Base-by-base conservation (phyloP, 257 asterid genomes). In the Cinchona pubescens region DNA sequence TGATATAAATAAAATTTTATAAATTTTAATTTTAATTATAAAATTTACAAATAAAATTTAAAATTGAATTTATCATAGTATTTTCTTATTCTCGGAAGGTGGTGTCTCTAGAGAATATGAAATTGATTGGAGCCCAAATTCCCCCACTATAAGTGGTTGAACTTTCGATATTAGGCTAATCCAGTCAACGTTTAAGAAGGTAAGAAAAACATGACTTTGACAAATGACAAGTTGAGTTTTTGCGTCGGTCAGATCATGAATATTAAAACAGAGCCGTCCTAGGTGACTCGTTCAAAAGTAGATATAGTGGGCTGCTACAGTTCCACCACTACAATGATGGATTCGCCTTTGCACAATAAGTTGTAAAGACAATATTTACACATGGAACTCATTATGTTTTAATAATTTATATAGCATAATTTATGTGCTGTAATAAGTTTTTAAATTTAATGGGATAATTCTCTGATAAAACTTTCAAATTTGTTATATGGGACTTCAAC, bases 271-370 rank as follows among this genome's bases (percentile, higher is more conserved):
- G 42, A 58, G 76, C 45, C 76, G 71, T n/a, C 71, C 58, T 25
- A 13, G 45, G 67, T 72, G 76, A 58, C 42, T 72, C 25, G 35
- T 58, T 72, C 76, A 72, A 72, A 72, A 16, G 64, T 23, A 23
- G 67, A 23, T 8, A 21, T 4, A 49, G 48, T 70, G 64, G 63
- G 27, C 32, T 1, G 7, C 23, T 23, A 29, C 55, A 27, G 30
- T n/a, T 25, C 37, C 55, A 55, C 32, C 4, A 55, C 7, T 18
- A 19, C 18, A 13, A 12, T 51, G 48, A 34, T 71, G 37, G 48
- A 56, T 35, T 71, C 65, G 37, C 23, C 19, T 25, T 4, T 23
- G 49, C 75, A 49, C 75, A 19, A 0, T 5, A 2, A 37, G 5
- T 5, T 37, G 2, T 2, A 5, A 37, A 37, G 5, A 37, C 2